Percentiles rank a stretch among this genome's conserved stretches.
These are phyloP conservation scores for Isabelozyma heimii DNA, from an alignment of 805 yeast genomes.

Conservation along the genomic window DNA sequence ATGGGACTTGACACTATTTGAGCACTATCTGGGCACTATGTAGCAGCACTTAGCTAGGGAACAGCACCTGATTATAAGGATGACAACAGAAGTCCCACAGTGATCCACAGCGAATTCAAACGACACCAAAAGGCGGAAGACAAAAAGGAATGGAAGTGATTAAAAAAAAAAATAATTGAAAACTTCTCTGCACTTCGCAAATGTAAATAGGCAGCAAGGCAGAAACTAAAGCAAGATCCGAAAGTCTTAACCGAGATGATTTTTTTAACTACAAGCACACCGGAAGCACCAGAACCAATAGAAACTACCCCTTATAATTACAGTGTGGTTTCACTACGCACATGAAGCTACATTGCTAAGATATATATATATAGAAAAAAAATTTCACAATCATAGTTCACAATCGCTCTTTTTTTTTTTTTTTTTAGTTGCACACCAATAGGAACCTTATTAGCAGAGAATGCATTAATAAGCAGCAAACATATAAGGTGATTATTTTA, in stretches of 20 bases:
- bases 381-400: too few relatives aligned
- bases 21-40: too few relatives aligned
- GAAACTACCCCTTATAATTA: too few relatives aligned
- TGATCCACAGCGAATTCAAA: background rate
- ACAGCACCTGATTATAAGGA: background rate
- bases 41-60: background rate
- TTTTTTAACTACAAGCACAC: too few relatives aligned
- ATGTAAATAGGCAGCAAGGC: background rate
- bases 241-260: too few relatives aligned
- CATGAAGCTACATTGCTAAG: too few relatives aligned
- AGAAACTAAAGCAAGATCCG: background rate
- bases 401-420: background rate
- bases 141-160: too few relatives aligned
- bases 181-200: background rate
- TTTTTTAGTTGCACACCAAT: background rate
- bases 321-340: too few relatives aligned
- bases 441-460: background rate
- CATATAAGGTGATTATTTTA: background rate
- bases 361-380: too few relatives aligned
- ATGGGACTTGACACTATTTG: too few relatives aligned
- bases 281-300: too few relatives aligned
- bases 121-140: background rate
- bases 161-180: too few relatives aligned
- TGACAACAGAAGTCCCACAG: background rate
- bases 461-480: background rate